Conservation (phyloP, 2,329 filamentous ascomycete genomes). For the Colletotrichum sp. region DNA sequence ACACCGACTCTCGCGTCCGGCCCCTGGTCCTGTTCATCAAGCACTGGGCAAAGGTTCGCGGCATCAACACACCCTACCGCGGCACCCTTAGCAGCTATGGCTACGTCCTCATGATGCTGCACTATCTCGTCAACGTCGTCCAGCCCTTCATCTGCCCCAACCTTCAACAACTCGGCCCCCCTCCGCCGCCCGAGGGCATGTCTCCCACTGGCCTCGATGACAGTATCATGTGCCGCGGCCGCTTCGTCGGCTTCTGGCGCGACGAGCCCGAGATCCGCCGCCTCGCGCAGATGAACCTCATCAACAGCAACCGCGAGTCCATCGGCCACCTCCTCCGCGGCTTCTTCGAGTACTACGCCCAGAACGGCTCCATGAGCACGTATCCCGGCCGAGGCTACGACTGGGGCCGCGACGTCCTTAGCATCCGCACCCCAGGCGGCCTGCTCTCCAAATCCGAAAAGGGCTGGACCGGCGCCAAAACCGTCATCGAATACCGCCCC, state of each 20-base stretch:
- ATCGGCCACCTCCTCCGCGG: constrained; percentile 75
- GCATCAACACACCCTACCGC: constrained; percentile 85
- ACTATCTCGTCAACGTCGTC: constrained; percentile 85
- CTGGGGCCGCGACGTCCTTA: constrained; percentile 82
- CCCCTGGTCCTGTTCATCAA: constrained; percentile 87
- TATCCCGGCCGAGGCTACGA: constrained; percentile 66
- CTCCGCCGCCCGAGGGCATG: constrained; percentile 34
- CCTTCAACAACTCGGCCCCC: constrained; percentile 65
- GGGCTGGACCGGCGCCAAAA: constrained; percentile 85
- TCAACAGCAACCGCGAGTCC: constrained; percentile 73
- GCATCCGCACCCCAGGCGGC: constrained; percentile 73
- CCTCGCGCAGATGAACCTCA: constrained; percentile 59
- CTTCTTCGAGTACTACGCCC: constrained; percentile 88
- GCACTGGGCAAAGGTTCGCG: constrained; percentile 84
- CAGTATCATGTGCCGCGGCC: constrained; percentile 61
- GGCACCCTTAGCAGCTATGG: constrained; percentile 90
- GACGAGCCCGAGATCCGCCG: constrained; percentile 71
- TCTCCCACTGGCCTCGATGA: constrained; percentile 38
- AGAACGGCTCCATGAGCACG: constrained; percentile 58
- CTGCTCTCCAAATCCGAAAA: constrained; percentile 77
- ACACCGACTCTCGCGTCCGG: constrained; percentile 77
- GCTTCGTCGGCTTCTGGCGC: constrained; percentile 78
- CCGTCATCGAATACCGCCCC: constrained; percentile 42
- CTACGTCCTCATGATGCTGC: constrained; percentile 89
- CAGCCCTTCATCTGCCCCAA: constrained; percentile 85